A percentile compares a stretch with the other conserved stretches of the same genome.
Evolutionary conservation across 257 asterid genomes (phyloP).

Genomic region (Lycium ferocissimum): DNA sequence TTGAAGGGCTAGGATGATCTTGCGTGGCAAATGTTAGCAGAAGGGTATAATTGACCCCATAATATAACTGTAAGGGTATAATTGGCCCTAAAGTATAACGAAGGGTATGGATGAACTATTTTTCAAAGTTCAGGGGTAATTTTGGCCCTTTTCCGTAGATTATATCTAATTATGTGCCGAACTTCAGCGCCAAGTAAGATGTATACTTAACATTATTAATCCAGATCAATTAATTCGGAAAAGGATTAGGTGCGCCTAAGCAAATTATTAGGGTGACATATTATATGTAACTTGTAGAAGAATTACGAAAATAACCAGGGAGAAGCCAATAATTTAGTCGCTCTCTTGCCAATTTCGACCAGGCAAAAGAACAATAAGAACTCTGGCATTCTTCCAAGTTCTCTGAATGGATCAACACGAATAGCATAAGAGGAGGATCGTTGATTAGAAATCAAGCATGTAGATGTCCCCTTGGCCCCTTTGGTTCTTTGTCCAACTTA

Average conservation of each 20-base stretch:
- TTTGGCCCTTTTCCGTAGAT: no score
- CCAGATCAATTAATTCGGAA: background rate
- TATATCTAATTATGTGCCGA: background rate
- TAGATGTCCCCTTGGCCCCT: background rate
- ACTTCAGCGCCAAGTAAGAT: background rate
- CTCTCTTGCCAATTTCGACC: background rate
- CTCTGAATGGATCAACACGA: background rate
- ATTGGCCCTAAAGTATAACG: no score
- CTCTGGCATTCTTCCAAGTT: slow-evolving; percentile 18
- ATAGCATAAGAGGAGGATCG: background rate
- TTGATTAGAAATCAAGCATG: background rate
- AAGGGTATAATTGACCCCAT: no score
- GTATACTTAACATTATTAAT: background rate
- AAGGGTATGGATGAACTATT: no score
- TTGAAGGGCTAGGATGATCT: no score
- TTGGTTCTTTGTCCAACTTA: slow-evolving; percentile 4
- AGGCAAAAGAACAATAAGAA: slow-evolving; percentile 9
- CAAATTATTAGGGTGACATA: background rate
- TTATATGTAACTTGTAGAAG: no score
- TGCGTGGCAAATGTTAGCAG: no score
- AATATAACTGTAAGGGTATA: no score
- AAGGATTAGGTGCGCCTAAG: background rate
- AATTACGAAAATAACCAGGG: background rate
- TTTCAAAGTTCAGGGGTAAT: no score
- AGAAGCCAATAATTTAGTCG: background rate